phyloP scores from a whole-genome alignment of 2,329 filamentous ascomycete genomes.

The Pseudogymnoascus sp. region DNA sequence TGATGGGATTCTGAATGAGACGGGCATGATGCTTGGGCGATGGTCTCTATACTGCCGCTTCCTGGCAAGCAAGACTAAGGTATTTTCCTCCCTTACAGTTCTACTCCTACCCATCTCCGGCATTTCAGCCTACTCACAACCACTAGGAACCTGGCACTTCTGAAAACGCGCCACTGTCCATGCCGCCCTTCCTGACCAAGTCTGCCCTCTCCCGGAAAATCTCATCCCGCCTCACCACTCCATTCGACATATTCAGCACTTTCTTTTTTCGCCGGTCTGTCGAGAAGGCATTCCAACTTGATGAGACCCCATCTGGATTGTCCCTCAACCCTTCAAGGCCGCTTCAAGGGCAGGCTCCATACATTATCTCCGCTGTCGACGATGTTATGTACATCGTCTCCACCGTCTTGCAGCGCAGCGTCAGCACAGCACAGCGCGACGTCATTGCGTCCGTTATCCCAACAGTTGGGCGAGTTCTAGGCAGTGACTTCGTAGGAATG shows the following conservation, averaged over 20 bases:
- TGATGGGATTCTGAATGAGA: constrained; percentile 78
- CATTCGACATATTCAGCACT: constrained; percentile 86
- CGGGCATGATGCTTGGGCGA: constrained; percentile 80
- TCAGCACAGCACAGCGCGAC: constrained; percentile 75
- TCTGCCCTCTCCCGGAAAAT: constrained; percentile 78
- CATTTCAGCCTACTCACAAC: constrained; percentile 22
- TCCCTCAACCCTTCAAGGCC: constrained; percentile 65
- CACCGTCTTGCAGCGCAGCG: constrained; percentile 74
- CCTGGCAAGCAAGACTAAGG: constrained; percentile 74
- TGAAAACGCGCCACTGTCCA: constrained; percentile 47
- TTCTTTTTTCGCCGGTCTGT: constrained; percentile 97
- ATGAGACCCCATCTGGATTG: constrained; percentile 75
- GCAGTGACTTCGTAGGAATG: constrained; percentile 91
- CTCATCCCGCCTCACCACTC: constrained; percentile 59
- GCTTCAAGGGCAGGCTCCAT: constrained; percentile 70
- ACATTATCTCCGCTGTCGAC: constrained; percentile 91
- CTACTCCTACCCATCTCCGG: constrained; percentile 16
- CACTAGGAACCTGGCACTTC: constrained; percentile 42
- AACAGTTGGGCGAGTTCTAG: constrained; percentile 69
- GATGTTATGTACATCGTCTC: constrained; percentile 99
- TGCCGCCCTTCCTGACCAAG: constrained; percentile 67
- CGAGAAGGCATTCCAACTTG: constrained; percentile 94
- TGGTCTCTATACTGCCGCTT: constrained; percentile 93
- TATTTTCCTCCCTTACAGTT: constrained; percentile 35
- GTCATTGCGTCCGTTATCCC: constrained; percentile 72